Evolutionary conservation across 1,284 basidiomycete genomes (phyloP), one percentile per base, ranked within the genome.

Genomic region (Ganoderma leucocontextum): DNA sequence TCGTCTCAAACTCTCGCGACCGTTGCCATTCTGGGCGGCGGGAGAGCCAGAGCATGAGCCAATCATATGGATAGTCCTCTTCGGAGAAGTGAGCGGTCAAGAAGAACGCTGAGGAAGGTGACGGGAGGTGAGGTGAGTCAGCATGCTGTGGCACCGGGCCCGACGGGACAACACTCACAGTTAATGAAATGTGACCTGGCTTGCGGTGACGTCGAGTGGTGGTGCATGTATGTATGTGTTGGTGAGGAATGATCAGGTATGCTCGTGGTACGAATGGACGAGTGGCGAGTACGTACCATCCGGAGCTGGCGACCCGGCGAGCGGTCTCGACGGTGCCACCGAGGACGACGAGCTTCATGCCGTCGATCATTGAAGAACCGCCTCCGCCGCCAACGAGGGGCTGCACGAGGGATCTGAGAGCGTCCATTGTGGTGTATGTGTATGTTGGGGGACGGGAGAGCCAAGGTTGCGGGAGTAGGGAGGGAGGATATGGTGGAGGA

Each of bases 281-380:
- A 41, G 52, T 36, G 25, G 17, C 44, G 62, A 25, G 63, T 33
- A 72, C 77, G 67, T 69, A 91, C 92, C 92, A 94, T 60, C 91
- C 93, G 68, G 91, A 90, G 79, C 90, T 92, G 25, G 91, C 91
- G 59, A 93, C 88, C 73, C 93, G 84, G 74, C 93, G 84, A 0
- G 92, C 93, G 1, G 92, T 94, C 82, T 94, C 93, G 69, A 94
- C 92, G 5, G 93, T 94, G 69, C 93, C 92, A 71, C 92, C 92
- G 64, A 94, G 85, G 62, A 94, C 91, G 80, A 94, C 92, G 76
- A 94, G 91, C 82, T 94, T 94, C 84, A 94, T 89, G 73, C 92
- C 93, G 77, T 94, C 92, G 80, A 94, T 86, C 83, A 93, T 87
- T 66, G 90, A 91, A 55, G 89, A 91, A 72, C 89, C 86, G 70